Conservation (phyloP, 163 green algal genomes). For the Scenedesmus sp. region DNA sequence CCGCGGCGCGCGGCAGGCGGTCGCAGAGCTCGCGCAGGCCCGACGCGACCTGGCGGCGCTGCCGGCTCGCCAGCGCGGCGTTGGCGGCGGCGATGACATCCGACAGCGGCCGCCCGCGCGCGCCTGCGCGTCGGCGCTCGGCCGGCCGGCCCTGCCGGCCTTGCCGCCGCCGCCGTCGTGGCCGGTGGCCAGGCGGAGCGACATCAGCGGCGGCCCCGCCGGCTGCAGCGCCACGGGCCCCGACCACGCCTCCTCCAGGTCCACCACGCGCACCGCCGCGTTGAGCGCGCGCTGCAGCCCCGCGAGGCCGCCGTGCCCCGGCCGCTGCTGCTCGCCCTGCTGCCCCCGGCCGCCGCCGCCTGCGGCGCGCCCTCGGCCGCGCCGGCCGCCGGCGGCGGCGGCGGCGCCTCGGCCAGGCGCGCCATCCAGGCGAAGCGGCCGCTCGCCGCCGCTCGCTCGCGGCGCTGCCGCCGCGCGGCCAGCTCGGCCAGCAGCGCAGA, state of each 20-base stretch:
- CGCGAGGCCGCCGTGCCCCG: not conserved
- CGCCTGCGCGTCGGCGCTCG: too few species aligned
- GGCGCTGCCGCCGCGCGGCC: not conserved
- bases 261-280: not conserved
- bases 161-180: not conserved
- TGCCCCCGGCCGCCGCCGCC: not conserved
- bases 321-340: not conserved
- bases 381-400: conserved; percentile 2
- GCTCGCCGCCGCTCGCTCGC: conserved; percentile 17
- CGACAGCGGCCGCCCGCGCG: conserved; percentile 37
- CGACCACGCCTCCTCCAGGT: conserved; percentile 17
- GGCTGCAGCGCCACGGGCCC: not conserved
- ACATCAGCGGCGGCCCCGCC: not conserved
- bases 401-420: not conserved
- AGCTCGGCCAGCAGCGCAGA: conserved; percentile 9
- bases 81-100: conserved; percentile 49
- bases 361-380: not conserved
- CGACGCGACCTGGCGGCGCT: not conserved
- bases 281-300: not conserved
- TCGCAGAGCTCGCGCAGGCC: conserved; percentile 27
- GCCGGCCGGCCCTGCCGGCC: too few species aligned
- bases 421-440: conserved; percentile 39
- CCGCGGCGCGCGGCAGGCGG: too few species aligned
- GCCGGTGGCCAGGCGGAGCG: too few species aligned
- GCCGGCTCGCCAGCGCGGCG: conserved; percentile 3